phyloP scores from a whole-genome alignment of 148 eudicot species.

The Rhododendron simsii region DNA sequence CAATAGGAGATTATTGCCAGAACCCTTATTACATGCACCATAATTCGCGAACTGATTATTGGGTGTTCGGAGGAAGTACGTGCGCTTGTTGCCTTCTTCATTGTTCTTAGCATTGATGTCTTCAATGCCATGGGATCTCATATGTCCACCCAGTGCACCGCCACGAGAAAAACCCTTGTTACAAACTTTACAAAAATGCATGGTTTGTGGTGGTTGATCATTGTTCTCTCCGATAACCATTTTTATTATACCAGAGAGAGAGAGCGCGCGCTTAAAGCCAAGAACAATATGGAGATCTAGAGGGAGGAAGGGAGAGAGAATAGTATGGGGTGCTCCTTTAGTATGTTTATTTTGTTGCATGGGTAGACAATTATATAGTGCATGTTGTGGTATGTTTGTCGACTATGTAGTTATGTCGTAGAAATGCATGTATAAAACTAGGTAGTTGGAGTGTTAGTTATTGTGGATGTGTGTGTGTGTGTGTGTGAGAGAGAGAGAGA shows the following conservation, averaged over 20 bases:
- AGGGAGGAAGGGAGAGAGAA: not conserved
- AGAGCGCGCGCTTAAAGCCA: too few species aligned
- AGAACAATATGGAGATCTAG: not conserved
- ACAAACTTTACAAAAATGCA: not conserved
- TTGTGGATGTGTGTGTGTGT: not conserved
- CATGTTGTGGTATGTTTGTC: not conserved
- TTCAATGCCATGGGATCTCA: conserved; percentile 1
- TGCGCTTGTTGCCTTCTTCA: not conserved
- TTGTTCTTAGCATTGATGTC: not conserved
- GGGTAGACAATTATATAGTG: not conserved
- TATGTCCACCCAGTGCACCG: not conserved
- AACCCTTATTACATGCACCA: too few species aligned
- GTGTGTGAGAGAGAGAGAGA: not conserved
- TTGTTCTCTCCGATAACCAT: too few species aligned
- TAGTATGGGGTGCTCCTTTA: not conserved
- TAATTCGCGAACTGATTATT: too few species aligned
- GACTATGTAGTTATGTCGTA: not conserved
- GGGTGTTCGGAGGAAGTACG: not conserved
- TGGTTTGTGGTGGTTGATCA: not conserved
- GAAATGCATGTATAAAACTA: not conserved
- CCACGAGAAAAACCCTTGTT: conserved; percentile 2
- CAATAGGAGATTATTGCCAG: too few species aligned
- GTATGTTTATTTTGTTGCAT: not conserved
- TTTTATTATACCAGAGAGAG: not conserved
- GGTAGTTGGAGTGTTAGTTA: not conserved